phyloP scores from a whole-genome alignment of 345 rosid genomes.

The Linum lewisii region DNA sequence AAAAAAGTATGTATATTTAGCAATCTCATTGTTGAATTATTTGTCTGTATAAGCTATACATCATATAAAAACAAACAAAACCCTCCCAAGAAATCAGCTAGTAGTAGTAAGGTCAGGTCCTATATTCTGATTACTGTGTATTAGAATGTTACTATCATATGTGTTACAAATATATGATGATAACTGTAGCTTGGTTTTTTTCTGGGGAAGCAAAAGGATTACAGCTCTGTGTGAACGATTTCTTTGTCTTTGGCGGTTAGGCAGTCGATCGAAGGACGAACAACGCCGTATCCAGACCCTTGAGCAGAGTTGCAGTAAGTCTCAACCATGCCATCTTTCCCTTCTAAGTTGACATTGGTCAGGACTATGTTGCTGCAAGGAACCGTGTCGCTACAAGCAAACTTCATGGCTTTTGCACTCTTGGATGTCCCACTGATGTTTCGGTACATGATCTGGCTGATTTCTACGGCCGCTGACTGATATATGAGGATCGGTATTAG shows the following conservation, averaged over 20 bases:
- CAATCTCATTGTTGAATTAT: neutral
- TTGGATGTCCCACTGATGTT: constrained; percentile 74
- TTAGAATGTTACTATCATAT: neutral
- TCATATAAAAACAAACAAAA: neutral
- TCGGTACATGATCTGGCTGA: constrained; percentile 80
- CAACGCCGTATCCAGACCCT: constrained; percentile 68
- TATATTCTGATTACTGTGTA: neutral
- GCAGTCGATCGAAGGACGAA: constrained; percentile 93
- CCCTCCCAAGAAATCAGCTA: neutral
- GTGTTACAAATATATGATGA: neutral
- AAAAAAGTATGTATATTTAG: neutral
- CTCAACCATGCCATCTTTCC: constrained; percentile 59
- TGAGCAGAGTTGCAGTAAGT: constrained; percentile 86
- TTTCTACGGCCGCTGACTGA: constrained; percentile 80
- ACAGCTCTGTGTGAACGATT: constrained; percentile 57
- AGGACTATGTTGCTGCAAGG: constrained; percentile 81
- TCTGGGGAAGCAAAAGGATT: constrained; percentile 7
- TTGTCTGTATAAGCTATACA: neutral
- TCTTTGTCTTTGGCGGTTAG: constrained; percentile 54
- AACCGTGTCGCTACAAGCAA: constrained; percentile 84
- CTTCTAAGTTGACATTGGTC: constrained; percentile 68
- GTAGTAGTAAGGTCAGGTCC: neutral
- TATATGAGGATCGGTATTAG: neutral
- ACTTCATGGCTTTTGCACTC: constrained; percentile 67
- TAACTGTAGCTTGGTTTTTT: neutral